A percentile compares a stretch with the other conserved stretches of the same genome.
These are phyloP conservation scores for Elsinoe arachidis DNA, from an alignment of 2,329 filamentous ascomycete species.

Conservation along the genomic window DNA sequence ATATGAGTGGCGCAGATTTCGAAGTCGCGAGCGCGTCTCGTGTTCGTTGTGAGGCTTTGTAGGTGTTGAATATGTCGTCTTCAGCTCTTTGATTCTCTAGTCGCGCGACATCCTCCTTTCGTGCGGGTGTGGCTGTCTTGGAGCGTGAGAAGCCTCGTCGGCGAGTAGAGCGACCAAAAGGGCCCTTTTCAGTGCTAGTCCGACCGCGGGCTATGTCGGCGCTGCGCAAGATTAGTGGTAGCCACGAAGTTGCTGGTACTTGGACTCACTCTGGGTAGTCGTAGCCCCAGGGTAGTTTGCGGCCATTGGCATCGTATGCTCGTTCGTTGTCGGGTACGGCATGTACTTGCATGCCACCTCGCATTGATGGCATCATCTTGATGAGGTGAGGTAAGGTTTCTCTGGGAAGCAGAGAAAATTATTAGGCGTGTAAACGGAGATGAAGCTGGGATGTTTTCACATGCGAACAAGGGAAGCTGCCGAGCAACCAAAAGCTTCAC, in stretches of 20 bases:
- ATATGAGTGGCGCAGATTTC: slow-evolving; percentile 16
- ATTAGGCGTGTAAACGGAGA: background rate
- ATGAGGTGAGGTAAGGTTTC: background rate
- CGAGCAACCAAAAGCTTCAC: slow-evolving; percentile 9
- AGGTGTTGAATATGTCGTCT: slow-evolving; percentile 39
- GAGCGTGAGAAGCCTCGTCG: slow-evolving; percentile 36
- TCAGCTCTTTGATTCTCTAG: slow-evolving; percentile 37
- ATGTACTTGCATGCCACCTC: slow-evolving; percentile 53
- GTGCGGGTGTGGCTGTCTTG: slow-evolving; percentile 50
- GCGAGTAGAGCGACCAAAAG: slow-evolving; percentile 47
- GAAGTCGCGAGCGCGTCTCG: slow-evolving; percentile 16
- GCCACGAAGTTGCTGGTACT: background rate
- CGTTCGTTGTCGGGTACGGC: slow-evolving; percentile 56
- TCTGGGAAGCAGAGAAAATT: background rate
- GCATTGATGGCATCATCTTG: slow-evolving; percentile 15
- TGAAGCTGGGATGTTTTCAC: slow-evolving; percentile 12
- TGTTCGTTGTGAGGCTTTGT: slow-evolving; percentile 19
- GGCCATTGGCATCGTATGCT: slow-evolving; percentile 50
- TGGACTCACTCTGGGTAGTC: slow-evolving; percentile 51
- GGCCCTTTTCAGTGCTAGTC: slow-evolving; percentile 41
- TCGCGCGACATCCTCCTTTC: slow-evolving; percentile 45
- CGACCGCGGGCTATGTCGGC: slow-evolving; percentile 24
- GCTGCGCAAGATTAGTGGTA: slow-evolving; percentile 5
- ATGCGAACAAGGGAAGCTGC: slow-evolving; percentile 5
- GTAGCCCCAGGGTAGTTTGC: slow-evolving; percentile 54